A percentile compares a stretch with the other conserved stretches of the same genome.
phyloP scores from a whole-genome alignment of 2,329 filamentous ascomycete species.

The Neoascochyta sp. region DNA sequence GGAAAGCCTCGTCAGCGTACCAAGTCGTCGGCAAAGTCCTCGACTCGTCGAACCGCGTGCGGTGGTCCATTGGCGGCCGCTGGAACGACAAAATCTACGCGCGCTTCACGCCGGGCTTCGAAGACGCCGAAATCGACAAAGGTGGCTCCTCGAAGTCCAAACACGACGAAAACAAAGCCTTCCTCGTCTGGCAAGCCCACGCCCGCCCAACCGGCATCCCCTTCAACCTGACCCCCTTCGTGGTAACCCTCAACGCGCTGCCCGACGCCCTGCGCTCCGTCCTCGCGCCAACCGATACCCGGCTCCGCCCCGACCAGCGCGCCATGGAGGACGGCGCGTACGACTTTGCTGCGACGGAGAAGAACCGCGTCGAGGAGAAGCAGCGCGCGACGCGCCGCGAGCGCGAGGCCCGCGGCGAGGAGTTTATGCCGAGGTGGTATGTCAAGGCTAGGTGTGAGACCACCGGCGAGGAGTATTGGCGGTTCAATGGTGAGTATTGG shows the following conservation, averaged over 20 bases:
- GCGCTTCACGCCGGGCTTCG: conserved; percentile 84
- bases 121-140: conserved; percentile 60
- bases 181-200: conserved; percentile 91
- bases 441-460: conserved; percentile 65
- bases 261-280: conserved; percentile 74
- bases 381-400: conserved; percentile 72
- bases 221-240: conserved; percentile 96
- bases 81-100: conserved; percentile 99
- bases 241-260: conserved; percentile 87
- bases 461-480: conserved; percentile 88
- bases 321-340: conserved; percentile 99
- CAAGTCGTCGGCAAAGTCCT: conserved; percentile 83
- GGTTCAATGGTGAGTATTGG: conserved; percentile 89
- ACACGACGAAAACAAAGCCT: conserved; percentile 68
- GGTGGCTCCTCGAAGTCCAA: conserved; percentile 40
- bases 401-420: conserved; percentile 73
- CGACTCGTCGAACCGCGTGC: conserved; percentile 72
- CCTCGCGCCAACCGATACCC: conserved; percentile 87
- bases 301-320: conserved; percentile 88
- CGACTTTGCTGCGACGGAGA: conserved; percentile 86
- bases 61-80: conserved; percentile 84
- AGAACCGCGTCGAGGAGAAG: conserved; percentile 89
- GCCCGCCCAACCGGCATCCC: conserved; percentile 77
- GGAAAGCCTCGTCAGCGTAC: conserved; percentile 91
- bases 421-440: conserved; percentile 87